phyloP scores from a whole-genome alignment of 2,329 filamentous ascomycete genomes.

The Aureobasidium mangrovei region DNA sequence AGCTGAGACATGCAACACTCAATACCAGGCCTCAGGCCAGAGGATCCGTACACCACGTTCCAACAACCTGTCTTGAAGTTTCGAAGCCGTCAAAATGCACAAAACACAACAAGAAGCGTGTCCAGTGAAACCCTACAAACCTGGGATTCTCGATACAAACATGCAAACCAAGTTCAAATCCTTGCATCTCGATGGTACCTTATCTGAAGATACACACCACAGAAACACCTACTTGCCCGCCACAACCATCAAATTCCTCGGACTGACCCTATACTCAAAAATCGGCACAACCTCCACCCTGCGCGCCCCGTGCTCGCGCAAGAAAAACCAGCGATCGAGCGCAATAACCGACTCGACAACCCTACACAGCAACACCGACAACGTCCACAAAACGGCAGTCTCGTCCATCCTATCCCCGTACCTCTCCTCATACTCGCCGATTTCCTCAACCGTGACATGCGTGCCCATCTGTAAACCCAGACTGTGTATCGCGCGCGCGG shows the following conservation, averaged over 20 bases:
- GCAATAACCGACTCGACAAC: conserved; percentile 15
- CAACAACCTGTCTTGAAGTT: too few species aligned
- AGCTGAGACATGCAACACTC: too few species aligned
- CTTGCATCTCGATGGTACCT: too few species aligned
- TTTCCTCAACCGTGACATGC: conserved; percentile 13
- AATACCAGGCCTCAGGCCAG: too few species aligned
- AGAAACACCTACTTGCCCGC: background rate
- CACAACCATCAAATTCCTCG: conserved; percentile 16
- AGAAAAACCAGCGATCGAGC: conserved; percentile 14
- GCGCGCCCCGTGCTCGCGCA: conserved; percentile 3
- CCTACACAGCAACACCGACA: conserved; percentile 16
- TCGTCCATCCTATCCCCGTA: conserved; percentile 8
- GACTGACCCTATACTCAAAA: conserved; percentile 14
- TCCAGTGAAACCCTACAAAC: too few species aligned
- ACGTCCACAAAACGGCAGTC: conserved; percentile 15
- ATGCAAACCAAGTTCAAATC: too few species aligned
- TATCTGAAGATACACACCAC: too few species aligned
- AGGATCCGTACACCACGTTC: too few species aligned
- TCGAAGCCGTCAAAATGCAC: too few species aligned
- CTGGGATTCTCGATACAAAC: too few species aligned
- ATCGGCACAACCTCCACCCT: conserved; percentile 8
- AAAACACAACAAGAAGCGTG: too few species aligned
- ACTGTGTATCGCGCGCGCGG: conserved; percentile 10
- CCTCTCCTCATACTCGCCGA: conserved; percentile 12
- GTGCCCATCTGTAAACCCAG: conserved; percentile 4